phyloP scores from a whole-genome alignment of 495 filamentous ascomycete species.

The Eremomyces bilateralis region DNA sequence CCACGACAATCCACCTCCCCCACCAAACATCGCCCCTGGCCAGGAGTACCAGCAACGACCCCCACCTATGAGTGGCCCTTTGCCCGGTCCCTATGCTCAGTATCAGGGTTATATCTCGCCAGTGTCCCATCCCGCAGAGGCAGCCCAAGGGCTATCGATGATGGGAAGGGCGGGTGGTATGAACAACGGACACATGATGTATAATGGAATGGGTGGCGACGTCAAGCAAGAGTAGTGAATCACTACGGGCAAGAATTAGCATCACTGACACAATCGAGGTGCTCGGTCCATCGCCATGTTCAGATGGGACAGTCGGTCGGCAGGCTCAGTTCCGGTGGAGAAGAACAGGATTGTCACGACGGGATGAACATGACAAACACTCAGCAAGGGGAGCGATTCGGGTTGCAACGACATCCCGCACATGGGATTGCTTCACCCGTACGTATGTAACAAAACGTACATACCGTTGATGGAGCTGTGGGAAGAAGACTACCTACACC shows the following conservation, averaged over 20 bases:
- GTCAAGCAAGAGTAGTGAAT: not conserved
- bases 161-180: no score
- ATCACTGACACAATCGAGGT: slow-evolving; percentile 3
- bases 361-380: no score
- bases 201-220: slow-evolving; percentile 6
- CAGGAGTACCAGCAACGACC: slow-evolving; percentile 9
- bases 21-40: slow-evolving; percentile 6
- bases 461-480: no score
- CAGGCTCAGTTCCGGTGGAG: no score
- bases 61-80: slow-evolving; percentile 3
- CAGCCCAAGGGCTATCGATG: no score
- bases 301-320: no score
- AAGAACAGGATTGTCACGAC: no score
- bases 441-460: no score
- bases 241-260: slow-evolving; percentile 5
- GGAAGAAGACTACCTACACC: no score
- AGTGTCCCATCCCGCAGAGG: slow-evolving; percentile 3
- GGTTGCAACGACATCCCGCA: no score
- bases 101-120: not conserved
- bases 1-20: slow-evolving; percentile 8
- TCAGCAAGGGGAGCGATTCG: no score
- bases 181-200: slow-evolving; percentile 12
- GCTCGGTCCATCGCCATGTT: not conserved
- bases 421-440: no score
- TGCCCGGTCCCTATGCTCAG: not conserved